A percentile compares a stretch with the other conserved stretches of the same genome.
phyloP scores from a whole-genome alignment of 2,329 filamentous ascomycete genomes.

The Fusarium sarcochroum region DNA sequence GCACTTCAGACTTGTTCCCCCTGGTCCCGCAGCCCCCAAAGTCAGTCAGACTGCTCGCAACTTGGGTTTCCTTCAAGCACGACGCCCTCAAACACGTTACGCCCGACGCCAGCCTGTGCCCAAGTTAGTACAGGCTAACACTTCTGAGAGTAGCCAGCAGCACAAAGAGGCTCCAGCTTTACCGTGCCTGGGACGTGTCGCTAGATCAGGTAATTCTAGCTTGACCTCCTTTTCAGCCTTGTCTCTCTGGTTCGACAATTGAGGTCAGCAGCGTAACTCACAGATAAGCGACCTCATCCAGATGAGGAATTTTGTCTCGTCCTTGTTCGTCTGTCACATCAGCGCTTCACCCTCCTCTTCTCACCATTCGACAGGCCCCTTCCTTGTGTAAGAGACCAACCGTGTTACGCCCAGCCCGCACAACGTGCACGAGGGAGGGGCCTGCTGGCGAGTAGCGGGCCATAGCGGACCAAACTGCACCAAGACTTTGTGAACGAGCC shows the following conservation, averaged over 20 bases:
- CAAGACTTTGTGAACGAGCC: constrained; percentile 40
- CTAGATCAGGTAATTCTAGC: constrained; percentile 17
- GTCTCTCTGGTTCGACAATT: constrained; percentile 21
- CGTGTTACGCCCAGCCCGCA: constrained; percentile 43
- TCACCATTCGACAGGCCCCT: constrained; percentile 30
- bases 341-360: constrained; percentile 21
- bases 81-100: constrained; percentile 39
- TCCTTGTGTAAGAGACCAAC: constrained; percentile 37
- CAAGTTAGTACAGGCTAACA: constrained; percentile 32
- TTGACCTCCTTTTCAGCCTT: constrained; percentile 41
- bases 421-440: constrained; percentile 42
- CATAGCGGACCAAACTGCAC: constrained; percentile 40
- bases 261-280: constrained; percentile 7
- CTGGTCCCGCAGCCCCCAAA: constrained; percentile 40
- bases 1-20: constrained; percentile 10
- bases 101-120: constrained; percentile 26
- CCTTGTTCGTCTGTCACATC: constrained; percentile 23
- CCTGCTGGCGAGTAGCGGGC: constrained; percentile 35
- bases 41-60: constrained; percentile 23
- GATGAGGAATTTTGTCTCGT: constrained; percentile 33
- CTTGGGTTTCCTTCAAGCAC: constrained; percentile 25
- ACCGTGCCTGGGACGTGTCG: constrained; percentile 11
- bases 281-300: constrained; percentile 30
- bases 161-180: constrained; percentile 1
- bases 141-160: constrained; percentile 27